Conservation (phyloP, 2,329 filamentous ascomycete species). For the Phialophora chinensis region DNA sequence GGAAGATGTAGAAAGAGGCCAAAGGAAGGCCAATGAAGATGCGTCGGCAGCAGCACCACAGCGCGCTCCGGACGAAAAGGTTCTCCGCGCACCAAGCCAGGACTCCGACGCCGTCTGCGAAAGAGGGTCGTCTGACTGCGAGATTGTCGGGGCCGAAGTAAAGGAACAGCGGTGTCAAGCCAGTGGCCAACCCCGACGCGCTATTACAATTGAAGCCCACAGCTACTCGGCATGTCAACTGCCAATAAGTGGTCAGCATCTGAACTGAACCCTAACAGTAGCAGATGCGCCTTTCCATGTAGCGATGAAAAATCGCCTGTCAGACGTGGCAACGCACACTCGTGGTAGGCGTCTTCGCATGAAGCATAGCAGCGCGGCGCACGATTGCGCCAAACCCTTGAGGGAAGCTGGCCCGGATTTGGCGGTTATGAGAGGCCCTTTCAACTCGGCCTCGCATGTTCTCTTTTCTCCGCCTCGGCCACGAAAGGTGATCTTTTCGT, state of each 20-base stretch:
- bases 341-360: not conserved
- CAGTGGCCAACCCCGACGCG: no score
- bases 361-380: not conserved
- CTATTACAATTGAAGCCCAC: no score
- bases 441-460: not conserved
- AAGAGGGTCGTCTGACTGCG: not conserved
- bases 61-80: not conserved
- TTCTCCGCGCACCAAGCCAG: not conserved
- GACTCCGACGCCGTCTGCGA: not conserved
- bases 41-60: not conserved
- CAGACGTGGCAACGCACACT: not conserved
- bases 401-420: not conserved
- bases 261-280: no score
- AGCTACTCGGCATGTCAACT: no score
- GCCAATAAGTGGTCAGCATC: no score
- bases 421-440: not conserved
- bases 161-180: not conserved
- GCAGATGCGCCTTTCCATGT: no score
- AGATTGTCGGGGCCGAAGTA: not conserved
- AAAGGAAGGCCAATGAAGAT: not conserved
- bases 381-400: not conserved
- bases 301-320: not conserved
- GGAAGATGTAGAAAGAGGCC: not conserved
- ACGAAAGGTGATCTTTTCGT: not conserved
- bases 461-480: not conserved